Evolutionary conservation across 257 asterid species (phyloP).

Genomic region (Nicotiana benthamiana): DNA sequence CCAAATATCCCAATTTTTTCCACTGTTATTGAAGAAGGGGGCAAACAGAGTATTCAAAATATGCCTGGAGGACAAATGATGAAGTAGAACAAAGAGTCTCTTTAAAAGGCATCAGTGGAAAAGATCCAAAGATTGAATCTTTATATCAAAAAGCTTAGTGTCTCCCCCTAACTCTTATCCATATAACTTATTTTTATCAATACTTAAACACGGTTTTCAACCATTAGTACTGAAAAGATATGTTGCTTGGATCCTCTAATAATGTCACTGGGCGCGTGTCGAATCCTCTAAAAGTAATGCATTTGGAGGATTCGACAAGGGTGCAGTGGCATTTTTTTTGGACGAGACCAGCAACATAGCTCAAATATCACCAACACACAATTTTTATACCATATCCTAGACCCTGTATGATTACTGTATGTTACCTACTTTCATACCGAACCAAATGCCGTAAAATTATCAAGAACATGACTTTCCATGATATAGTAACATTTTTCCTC

Average conservation of each 20-base stretch:
- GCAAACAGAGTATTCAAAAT: no score
- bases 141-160: no score
- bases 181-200: neutral
- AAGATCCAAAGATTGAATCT: no score
- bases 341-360: neutral
- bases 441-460: neutral
- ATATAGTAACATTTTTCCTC: neutral
- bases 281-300: no score
- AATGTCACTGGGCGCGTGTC: no score
- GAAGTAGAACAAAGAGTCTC: no score
- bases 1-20: neutral
- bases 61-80: no score
- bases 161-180: neutral
- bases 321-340: no score
- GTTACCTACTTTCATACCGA: neutral
- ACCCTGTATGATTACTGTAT: neutral
- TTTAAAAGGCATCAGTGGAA: no score
- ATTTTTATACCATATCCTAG: neutral
- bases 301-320: no score
- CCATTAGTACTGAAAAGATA: neutral
- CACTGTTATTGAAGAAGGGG: no score
- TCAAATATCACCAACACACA: neutral
- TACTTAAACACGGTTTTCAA: neutral
- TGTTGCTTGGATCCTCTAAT: no score
- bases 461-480: neutral